Evolutionary conservation across 1,284 basidiomycete genomes (phyloP), one percentile per base, ranked within the genome.

Genomic region (Microbotryomycetes sp.): DNA sequence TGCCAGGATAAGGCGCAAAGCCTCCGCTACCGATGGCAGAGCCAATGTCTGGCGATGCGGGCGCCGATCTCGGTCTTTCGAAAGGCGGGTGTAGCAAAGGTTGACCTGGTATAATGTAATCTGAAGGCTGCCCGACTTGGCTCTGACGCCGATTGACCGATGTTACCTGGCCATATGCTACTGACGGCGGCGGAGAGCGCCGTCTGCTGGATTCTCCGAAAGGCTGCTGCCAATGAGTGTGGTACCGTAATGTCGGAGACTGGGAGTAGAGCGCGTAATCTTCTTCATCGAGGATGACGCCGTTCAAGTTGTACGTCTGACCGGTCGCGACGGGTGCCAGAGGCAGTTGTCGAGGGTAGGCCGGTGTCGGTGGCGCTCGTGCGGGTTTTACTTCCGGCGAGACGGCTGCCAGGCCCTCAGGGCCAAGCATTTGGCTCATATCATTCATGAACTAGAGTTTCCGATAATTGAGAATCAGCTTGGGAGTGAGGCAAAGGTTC

Each of bases 401-500:
- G 30, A 62, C 41, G 4, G 47, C 28, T 2, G 49, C 47, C 35
- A 61, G 49, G 2, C 52, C 52, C 5, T 60, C 53, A 0, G 53
- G 56, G 6, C 64, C 64, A n/a, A 66, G 56, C n/a, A 66, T 53
- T 7, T 59, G 52, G 29, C 26, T 47, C 61, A 66, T 66, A 2
- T 63, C 64, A 1, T 45, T 18, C 28, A 66, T 47, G 45, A 63
- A 63, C 61, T 66, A 50, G 3, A 41, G 28, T n/a, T 16, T 3
- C 27, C 18, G 4, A 52, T 27, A 29, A 7, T 13, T 18, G 35
- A 1, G 48, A 41, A 41, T 41, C 35, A 41, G 35, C 35, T 41
- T 41, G 35, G 35, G 52, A 35, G 7, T 7, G 45, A n/a, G 47
- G 26, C 11, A n/a, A 29, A 21, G 56, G 46, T 21, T 13, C 13